A percentile compares a stretch with the other conserved stretches of the same genome.
Conservation (phyloP, 176 grass and related monocot species). For the Phoenix roebelenii region DNA sequence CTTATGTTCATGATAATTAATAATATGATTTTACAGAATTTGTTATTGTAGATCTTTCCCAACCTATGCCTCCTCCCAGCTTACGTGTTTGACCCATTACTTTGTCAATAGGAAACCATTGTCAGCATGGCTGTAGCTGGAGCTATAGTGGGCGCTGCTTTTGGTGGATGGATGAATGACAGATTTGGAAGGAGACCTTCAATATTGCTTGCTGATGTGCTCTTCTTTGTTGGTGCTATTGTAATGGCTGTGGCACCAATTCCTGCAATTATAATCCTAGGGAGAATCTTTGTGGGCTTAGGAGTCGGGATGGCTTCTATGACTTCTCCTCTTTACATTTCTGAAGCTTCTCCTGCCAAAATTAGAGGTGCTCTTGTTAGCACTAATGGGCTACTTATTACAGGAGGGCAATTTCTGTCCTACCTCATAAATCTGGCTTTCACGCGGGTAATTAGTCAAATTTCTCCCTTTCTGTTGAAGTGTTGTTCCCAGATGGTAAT, state of each 20-base stretch:
- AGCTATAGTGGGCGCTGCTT: constrained; percentile 78
- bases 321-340: constrained; percentile 95
- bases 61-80: not conserved
- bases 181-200: constrained; percentile 73
- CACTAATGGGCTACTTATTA: constrained; percentile 85
- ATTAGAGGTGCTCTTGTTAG: constrained; percentile 90
- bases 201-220: constrained; percentile 61
- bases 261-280: constrained; percentile 73
- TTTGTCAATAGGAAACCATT: constrained; percentile 65
- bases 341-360: constrained; percentile 88
- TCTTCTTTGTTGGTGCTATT: constrained; percentile 64
- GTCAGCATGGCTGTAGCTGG: constrained; percentile 97
- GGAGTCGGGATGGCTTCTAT: constrained; percentile 97
- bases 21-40: constrained; percentile 3
- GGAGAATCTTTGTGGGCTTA: constrained; percentile 87
- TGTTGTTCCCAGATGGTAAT: too few relatives aligned
- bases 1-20: not conserved
- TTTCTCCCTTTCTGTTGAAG: too few relatives aligned
- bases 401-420: constrained; percentile 84
- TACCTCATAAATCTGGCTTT: constrained; percentile 98
- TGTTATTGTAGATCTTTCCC: constrained; percentile 9
- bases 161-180: constrained; percentile 97
- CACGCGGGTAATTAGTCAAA: constrained; percentile 37
- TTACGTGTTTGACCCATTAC: not conserved
- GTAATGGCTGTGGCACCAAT: constrained; percentile 68